phyloP scores from a whole-genome alignment of 305 asterid genomes.

The Fraxinus albicans region DNA sequence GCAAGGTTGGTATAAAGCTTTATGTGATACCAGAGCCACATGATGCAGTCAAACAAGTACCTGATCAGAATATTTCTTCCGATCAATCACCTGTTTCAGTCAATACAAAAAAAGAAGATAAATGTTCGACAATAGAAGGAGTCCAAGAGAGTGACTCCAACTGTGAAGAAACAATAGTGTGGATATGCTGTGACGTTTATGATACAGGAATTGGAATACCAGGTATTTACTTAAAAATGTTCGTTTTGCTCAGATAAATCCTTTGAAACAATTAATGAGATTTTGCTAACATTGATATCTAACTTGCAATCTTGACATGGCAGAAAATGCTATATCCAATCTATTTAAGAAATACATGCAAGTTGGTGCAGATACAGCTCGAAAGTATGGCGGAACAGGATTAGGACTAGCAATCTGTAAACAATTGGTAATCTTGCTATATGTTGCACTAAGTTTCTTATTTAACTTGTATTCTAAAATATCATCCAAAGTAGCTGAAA shows the following conservation, averaged over 20 bases:
- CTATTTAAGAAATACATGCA: conserved; percentile 93
- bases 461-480: background rate
- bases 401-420: conserved; percentile 91
- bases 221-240: conserved; percentile 39
- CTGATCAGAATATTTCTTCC: conserved; percentile 27
- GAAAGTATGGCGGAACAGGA: conserved; percentile 97
- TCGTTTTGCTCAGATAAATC: background rate
- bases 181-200: conserved; percentile 85
- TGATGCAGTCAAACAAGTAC: conserved; percentile 30
- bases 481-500: background rate
- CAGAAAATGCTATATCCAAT: conserved; percentile 76
- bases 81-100: conserved; percentile 33
- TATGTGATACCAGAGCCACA: conserved; percentile 58
- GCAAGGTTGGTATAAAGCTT: conserved; percentile 79
- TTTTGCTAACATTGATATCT: background rate
- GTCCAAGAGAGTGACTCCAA: conserved; percentile 30
- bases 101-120: conserved; percentile 23
- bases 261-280: background rate
- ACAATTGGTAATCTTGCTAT: conserved; percentile 60
- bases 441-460: background rate
- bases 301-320: conserved; percentile 15
- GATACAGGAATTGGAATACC: conserved; percentile 96
- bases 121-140: conserved; percentile 27
- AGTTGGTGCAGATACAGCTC: conserved; percentile 88
- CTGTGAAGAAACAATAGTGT: conserved; percentile 54